Base-by-base conservation (phyloP, 78 protist species). In the Dictyostelium brefeldianum region DNA sequence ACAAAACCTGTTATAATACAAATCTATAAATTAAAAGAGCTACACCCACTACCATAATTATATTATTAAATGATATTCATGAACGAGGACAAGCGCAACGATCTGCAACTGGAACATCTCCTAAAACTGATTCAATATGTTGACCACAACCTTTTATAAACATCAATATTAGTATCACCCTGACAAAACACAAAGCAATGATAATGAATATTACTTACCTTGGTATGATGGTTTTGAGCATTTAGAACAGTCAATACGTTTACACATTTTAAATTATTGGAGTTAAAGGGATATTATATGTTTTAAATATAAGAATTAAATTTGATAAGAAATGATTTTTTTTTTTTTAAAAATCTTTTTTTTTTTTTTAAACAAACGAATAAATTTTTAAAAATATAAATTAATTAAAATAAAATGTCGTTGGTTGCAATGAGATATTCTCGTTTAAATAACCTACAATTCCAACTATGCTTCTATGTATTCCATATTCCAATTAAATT, bases 121-220 rank as follows among this genome's bases (percentile, higher is more conserved):
- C 47, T 22, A 85, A 43, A 85, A 59, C 51, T 18, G 18, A 7
- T 59, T 85, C 92, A 43, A 85, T 85, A 51, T 85, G 92, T 59
- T 75, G 78, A 48, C 92, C 92, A 75, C 92, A 85, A 74, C 92
- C 92, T 31, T n/a, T 10, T 85, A 73, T 29, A 43, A n/a, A 46
- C 14, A 12, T 10, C 31, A 79, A 31, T 43, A 36, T 43, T 10
- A 80, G 54, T 53, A n/a, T n/a, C n/a, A n/a, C n/a, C n/a, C n/a
- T n/a, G n/a, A n/a, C n/a, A n/a, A n/a, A n/a, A n/a, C n/a, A n/a
- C n/a, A n/a, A n/a, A n/a, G n/a, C n/a, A n/a, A n/a, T n/a, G n/a
- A n/a, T n/a, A n/a, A n/a, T n/a, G n/a, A n/a, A n/a, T n/a, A n/a
- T n/a, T n/a, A n/a, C n/a, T n/a, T n/a, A n/a, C n/a, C n/a, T n/a